Evolutionary conservation across 1,284 basidiomycete species (phyloP).

Genomic region (Lignosus rhinocerotis): DNA sequence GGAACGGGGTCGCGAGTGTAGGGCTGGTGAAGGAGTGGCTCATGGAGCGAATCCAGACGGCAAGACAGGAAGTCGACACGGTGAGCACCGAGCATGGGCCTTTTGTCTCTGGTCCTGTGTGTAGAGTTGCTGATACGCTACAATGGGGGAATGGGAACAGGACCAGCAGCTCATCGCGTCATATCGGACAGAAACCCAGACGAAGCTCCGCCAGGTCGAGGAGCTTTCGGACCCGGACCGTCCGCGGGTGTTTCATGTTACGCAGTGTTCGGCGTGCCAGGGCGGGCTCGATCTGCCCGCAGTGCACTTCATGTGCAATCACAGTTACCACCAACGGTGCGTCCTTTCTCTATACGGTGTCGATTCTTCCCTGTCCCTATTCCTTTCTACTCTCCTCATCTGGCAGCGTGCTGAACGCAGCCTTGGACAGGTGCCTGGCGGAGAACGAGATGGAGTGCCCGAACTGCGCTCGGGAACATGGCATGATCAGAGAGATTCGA

Average conservation of each 20-base stretch:
- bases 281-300: conserved; percentile 90
- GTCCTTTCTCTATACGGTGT: conserved; percentile 17
- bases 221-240: conserved; percentile 76
- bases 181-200: conserved; percentile 83
- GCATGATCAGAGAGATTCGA: conserved; percentile 87
- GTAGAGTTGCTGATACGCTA: background rate
- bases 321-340: conserved; percentile 93
- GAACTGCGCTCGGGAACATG: conserved; percentile 82
- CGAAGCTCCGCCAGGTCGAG: conserved; percentile 80
- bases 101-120: background rate
- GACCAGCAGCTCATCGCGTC: conserved; percentile 84
- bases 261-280: conserved; percentile 85
- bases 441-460: conserved; percentile 91
- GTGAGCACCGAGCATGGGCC: conserved; percentile 46
- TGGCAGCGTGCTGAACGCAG: background rate
- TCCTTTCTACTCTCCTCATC: background rate
- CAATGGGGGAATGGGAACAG: conserved; percentile 40
- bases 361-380: background rate
- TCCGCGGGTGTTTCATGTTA: conserved; percentile 91
- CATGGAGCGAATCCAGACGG: conserved; percentile 71
- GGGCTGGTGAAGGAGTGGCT: conserved; percentile 92
- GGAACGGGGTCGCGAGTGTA: conserved; percentile 86
- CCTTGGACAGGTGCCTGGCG: conserved; percentile 65
- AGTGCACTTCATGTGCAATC: conserved; percentile 98
- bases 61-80: conserved; percentile 75